phyloP scores from a whole-genome alignment of 2,329 filamentous ascomycete genomes.

The Botrytis elliptica region DNA sequence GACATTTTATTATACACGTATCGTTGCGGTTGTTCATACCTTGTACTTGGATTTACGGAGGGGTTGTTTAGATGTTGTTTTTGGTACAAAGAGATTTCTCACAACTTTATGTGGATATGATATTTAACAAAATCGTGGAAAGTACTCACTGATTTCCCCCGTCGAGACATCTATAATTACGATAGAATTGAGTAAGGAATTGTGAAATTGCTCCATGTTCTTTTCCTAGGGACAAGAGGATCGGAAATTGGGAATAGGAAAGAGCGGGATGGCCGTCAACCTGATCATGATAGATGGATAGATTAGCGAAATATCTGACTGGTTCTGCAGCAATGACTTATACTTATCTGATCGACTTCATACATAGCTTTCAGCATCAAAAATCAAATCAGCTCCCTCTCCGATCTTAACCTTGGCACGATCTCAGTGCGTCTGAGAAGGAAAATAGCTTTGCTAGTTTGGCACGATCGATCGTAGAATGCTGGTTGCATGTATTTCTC shows the following conservation, averaged over 20 bases:
- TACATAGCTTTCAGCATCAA: background rate
- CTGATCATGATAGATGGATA: background rate
- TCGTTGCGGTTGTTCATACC: background rate
- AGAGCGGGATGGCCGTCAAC: rapidly evolving
- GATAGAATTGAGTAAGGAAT: background rate
- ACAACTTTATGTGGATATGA: background rate
- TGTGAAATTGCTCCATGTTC: background rate
- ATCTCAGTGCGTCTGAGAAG: too few species aligned
- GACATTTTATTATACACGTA: background rate
- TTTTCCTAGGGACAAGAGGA: rapidly evolving
- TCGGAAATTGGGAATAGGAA: background rate
- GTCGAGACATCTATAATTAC: rapidly evolving
- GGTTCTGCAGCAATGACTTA: background rate
- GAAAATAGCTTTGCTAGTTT: background rate
- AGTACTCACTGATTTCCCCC: rapidly evolving
- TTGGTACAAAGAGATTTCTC: background rate
- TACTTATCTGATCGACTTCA: background rate
- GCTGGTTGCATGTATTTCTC: background rate
- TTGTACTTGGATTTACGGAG: background rate
- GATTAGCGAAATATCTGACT: background rate
- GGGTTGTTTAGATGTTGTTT: background rate
- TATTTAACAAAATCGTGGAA: background rate
- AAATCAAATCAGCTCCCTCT: too few species aligned
- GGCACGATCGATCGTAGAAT: background rate
- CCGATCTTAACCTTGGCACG: too few species aligned